Base-by-base conservation (phyloP, 2,329 filamentous ascomycete genomes). In the Penicillium sp. region DNA sequence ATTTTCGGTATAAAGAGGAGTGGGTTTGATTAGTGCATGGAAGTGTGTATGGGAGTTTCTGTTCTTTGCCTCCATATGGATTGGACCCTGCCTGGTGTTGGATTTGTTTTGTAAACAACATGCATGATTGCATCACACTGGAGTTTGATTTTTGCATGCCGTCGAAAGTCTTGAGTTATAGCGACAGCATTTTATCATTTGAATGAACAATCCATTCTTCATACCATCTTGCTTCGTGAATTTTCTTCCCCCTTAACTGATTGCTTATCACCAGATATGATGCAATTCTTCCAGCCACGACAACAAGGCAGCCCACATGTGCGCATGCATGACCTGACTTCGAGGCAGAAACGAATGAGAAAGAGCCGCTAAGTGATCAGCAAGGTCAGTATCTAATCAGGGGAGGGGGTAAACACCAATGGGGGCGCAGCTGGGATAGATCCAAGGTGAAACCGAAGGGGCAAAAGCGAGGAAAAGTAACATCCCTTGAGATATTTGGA, bases 71-170 rank as follows among this genome's bases (percentile, higher is more conserved):
- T 43, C 19, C 11, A 33, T 23, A 31, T 54, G 19, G 33, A 14
- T 46, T 54, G 47, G 55, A 36, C 44, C 51, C 24, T 37, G 36
- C 36, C 8, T 39, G 36, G 36, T 39, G 36, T 44, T 34, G 33
- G 33, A 24, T 57, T 63, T 48, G 46, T 24, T 49, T 52, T 54
- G 47, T 54, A 33, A 34, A 48, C 48, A 54, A 52, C 51, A 44
- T 60, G 59, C 59, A 59, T 63, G 45, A 49, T 55, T 46, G 57
- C 57, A 64, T 64, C 52, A 52, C 9, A 11, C 49, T 48, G 62
- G 62, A 64, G 62, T 64, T 63, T 54, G 37, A 36, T 52, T 60
- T 57, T 40, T n/a, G 19, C 39, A 52, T 51, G 36, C 36, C 29
- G 37, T 48, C 36, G 21, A 18, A 51, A 48, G 44, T 37, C 19